phyloP scores from a whole-genome alignment of 2,329 filamentous ascomycete species.

The Colletotrichum simmondsii region DNA sequence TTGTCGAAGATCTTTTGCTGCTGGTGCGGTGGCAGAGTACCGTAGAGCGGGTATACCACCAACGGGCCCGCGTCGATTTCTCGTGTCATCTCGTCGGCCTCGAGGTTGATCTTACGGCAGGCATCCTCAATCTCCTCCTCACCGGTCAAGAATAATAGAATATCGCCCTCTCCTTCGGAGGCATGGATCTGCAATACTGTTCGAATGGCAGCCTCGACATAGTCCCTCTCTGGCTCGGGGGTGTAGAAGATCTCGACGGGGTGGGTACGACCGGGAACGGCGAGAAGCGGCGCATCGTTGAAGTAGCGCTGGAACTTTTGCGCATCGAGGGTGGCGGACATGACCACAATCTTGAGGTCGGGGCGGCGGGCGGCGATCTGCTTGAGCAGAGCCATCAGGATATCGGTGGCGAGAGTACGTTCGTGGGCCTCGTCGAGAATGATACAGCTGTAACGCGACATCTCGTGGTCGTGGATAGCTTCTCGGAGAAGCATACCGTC shows the following conservation, averaged over 20 bases:
- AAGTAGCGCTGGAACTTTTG: constrained; percentile 99
- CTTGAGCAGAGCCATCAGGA: constrained; percentile 96
- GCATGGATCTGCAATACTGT: constrained; percentile 98
- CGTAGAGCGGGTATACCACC: constrained; percentile 92
- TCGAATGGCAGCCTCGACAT: constrained; percentile 92
- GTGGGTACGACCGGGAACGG: constrained; percentile 93
- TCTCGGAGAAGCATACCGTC: constrained; percentile 98
- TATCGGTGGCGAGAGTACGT: constrained; percentile 95
- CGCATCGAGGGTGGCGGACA: constrained; percentile 97
- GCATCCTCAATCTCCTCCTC: constrained; percentile 99
- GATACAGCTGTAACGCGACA: constrained; percentile 94
- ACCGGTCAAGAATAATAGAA: constrained; percentile 93
- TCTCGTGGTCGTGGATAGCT: constrained; percentile 93
- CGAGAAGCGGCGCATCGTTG: constrained; percentile 90
- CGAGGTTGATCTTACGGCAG: constrained; percentile 88
- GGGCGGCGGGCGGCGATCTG: constrained; percentile 83
- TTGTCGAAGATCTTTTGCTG: constrained; percentile 97
- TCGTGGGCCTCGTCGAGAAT: constrained; percentile 99
- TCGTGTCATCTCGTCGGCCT: constrained; percentile 89
- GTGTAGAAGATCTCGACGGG: constrained; percentile 99
- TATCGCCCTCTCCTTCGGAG: constrained; percentile 90
- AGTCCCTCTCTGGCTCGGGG: constrained; percentile 93
- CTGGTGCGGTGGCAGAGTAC: constrained; percentile 89
- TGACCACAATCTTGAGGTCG: constrained; percentile 98
- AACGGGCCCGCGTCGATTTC: constrained; percentile 93